phyloP scores from a whole-genome alignment of 2,329 filamentous ascomycete genomes.

The Amesomyces nigricolor region DNA sequence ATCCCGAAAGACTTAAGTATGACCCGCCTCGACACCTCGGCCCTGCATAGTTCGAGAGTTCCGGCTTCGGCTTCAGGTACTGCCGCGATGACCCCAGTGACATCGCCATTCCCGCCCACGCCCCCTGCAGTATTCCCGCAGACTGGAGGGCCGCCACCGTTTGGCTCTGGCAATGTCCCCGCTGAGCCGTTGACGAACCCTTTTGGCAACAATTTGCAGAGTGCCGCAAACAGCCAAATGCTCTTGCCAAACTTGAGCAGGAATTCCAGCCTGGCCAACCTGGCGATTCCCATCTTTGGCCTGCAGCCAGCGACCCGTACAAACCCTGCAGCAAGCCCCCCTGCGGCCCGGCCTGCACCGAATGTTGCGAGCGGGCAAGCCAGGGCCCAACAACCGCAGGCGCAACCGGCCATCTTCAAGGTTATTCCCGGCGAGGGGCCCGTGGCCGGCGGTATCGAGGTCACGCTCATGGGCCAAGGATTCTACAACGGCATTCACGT shows the following conservation, averaged over 20 bases:
- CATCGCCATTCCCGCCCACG: slow-evolving; percentile 51
- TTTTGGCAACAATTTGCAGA: slow-evolving; percentile 58
- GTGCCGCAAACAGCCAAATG: slow-evolving; percentile 57
- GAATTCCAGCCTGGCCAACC: slow-evolving; percentile 59
- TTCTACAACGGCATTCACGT: slow-evolving; percentile 75
- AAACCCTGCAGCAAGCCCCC: slow-evolving; percentile 74
- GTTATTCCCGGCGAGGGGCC: slow-evolving; percentile 79
- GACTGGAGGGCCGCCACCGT: slow-evolving; percentile 37
- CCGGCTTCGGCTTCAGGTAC: slow-evolving; percentile 27
- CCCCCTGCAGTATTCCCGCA: slow-evolving; percentile 38
- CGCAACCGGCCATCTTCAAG: slow-evolving; percentile 66
- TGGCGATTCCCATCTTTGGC: slow-evolving; percentile 61
- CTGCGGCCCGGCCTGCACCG: slow-evolving; percentile 35
- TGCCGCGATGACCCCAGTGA: slow-evolving; percentile 35
- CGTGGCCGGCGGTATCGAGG: slow-evolving; percentile 77
- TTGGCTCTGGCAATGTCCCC: slow-evolving; percentile 37
- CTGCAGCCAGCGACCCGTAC: slow-evolving; percentile 66
- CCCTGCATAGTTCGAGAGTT: slow-evolving; percentile 34
- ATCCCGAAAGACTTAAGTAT: slow-evolving; percentile 71
- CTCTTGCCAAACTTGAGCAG: slow-evolving; percentile 53
- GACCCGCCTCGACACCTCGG: slow-evolving; percentile 68
- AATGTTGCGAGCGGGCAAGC: slow-evolving; percentile 16
- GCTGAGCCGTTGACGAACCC: slow-evolving; percentile 31
- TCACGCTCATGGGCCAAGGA: slow-evolving; percentile 74
- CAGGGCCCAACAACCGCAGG: slow-evolving; percentile 40